Conservation (phyloP, 371 early-diverging fungal genomes). For the Rhizopus sp. region DNA sequence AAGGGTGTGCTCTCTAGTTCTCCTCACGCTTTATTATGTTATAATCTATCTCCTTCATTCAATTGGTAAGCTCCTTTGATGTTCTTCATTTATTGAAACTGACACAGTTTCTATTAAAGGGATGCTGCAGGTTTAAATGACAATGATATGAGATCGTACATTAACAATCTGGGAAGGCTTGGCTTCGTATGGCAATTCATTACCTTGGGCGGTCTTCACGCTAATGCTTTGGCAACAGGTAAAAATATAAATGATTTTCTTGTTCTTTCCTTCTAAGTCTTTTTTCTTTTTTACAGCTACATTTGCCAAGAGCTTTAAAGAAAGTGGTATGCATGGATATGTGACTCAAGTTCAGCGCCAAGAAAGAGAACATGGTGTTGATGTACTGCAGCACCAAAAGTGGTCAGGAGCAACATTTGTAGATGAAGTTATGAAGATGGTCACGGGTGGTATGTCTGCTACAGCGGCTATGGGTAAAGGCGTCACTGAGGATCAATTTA, state of each 20-base stretch:
- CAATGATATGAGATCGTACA: conserved; percentile 82
- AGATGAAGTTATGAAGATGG: conserved; percentile 91
- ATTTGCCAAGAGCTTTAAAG: conserved; percentile 90
- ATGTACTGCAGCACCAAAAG: conserved; percentile 95
- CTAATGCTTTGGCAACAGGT: conserved; percentile 75
- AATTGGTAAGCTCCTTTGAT: conserved; percentile 83
- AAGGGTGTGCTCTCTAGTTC: conserved; percentile 71
- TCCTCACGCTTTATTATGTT: conserved; percentile 78
- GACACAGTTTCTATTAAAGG: conserved; percentile 15
- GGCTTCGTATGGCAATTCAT: conserved; percentile 99
- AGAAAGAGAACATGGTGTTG: conserved; percentile 90
- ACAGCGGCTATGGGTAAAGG: conserved; percentile 98
- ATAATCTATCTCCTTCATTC: conserved; percentile 98
- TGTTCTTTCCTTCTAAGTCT: conserved; percentile 5
- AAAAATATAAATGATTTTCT: not conserved
- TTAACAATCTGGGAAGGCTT: conserved; percentile 83
- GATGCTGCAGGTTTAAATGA: conserved; percentile 93
- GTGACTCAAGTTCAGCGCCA: conserved; percentile 93
- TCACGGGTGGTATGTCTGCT: conserved; percentile 91
- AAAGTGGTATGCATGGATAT: conserved; percentile 94
- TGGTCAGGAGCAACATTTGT: conserved; percentile 98
- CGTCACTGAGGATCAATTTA: conserved; percentile 85
- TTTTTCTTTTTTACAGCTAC: conserved; percentile 69
- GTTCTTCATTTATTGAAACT: not conserved
- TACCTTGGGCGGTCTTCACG: conserved; percentile 97